Conservation (phyloP, 1,284 basidiomycete genomes). For the Puccinia novopanici region DNA sequence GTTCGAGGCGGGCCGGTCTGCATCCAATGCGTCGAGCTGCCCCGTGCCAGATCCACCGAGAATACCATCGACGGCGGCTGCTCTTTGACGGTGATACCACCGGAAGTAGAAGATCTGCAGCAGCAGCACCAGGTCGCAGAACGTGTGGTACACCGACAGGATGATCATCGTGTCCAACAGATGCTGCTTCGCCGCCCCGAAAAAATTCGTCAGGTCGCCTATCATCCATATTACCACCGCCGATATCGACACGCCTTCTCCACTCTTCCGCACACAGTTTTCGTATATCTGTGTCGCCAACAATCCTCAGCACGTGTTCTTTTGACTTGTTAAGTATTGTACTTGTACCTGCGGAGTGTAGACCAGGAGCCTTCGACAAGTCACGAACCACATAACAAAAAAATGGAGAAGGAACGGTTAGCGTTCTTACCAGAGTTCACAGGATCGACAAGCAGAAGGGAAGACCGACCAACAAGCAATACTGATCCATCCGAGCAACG, state of each 20-base stretch:
- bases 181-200: conserved; percentile 41
- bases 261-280: conserved; percentile 37
- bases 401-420: not conserved
- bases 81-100: not conserved
- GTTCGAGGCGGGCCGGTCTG: too few species aligned
- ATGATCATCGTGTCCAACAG: conserved; percentile 41
- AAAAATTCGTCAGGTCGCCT: conserved; percentile 43
- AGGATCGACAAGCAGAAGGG: not conserved
- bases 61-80: not conserved
- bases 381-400: not conserved
- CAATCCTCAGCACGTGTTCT: not conserved
- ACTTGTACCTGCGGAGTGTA: not conserved
- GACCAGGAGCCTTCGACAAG: not conserved
- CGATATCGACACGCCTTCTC: conserved; percentile 39
- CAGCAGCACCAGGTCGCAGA: conserved; percentile 32
- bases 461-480: not conserved
- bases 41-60: too few species aligned
- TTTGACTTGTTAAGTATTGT: too few species aligned
- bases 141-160: conserved; percentile 31
- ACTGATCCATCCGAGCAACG: not conserved
- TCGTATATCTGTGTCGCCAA: conserved; percentile 25
- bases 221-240: conserved; percentile 40
- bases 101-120: conserved; percentile 45
- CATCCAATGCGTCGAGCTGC: too few species aligned
- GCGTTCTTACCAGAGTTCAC: not conserved